phyloP scores from a whole-genome alignment of 441 rosid species.

The Croton setiger region DNA sequence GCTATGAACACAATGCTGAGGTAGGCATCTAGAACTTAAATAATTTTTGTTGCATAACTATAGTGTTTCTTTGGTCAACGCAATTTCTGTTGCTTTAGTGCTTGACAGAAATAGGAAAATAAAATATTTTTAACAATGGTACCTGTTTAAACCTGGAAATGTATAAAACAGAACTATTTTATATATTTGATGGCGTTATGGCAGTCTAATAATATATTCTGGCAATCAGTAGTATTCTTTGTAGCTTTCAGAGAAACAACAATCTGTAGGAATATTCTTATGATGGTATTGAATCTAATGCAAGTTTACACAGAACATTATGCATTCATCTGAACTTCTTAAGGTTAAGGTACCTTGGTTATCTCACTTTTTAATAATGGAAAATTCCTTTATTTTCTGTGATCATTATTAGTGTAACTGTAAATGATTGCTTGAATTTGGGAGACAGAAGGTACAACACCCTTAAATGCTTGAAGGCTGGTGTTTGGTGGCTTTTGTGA shows the following conservation, averaged over 20 bases:
- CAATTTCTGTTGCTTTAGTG: neutral
- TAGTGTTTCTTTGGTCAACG: constrained; percentile 1
- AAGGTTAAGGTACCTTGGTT: neutral
- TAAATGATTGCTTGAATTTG: no score
- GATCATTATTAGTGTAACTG: neutral
- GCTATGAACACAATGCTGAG: constrained; percentile 90
- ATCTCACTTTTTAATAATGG: neutral
- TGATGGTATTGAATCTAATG: neutral
- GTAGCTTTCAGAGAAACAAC: neutral
- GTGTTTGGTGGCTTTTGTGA: neutral
- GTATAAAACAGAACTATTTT: no score
- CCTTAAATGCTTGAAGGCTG: neutral
- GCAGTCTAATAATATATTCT: neutral
- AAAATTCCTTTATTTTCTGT: neutral
- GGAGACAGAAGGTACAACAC: neutral
- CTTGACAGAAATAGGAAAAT: neutral
- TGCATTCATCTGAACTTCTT: neutral
- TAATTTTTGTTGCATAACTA: constrained; percentile 8
- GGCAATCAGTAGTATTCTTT: neutral
- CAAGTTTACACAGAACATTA: neutral
- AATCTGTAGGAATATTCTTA: neutral
- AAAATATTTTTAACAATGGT: neutral
- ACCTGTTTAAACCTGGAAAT: neutral
- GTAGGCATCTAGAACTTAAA: constrained; percentile 36
- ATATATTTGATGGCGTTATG: neutral